Base-by-base conservation (phyloP, 345 rosid species). In the Theobroma cacao region DNA sequence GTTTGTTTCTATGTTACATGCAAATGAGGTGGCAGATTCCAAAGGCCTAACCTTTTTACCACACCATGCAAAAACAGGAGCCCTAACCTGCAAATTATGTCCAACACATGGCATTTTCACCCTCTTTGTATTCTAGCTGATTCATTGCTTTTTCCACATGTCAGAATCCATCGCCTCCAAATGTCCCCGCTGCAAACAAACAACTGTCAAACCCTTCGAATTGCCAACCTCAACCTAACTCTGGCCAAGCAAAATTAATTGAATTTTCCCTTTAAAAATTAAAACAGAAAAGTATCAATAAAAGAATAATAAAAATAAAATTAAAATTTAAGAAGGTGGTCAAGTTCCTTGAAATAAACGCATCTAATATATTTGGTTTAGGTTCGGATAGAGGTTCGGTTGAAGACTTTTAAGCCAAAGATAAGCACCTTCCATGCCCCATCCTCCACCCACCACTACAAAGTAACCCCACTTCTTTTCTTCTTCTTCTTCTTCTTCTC, bases 341-440 rank as follows among this genome's bases (percentile, higher is more conserved):
- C 63, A n/a, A 30, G 81, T 79, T 43, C 77, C 82, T 74, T 79
- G 47, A 74, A 11, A 56, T 4, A 55, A 55, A 79, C 82, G 82
- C 82, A 79, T 64, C 43, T 69, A 31, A 30, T 30, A 28, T 70
- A 45, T 71, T 76, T 67, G 79, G 76, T 43, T 36, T 73, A 60
- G 86, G 82, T 77, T 86, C 47, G 88, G 86, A 67, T 13, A 3
- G 70, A 80, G 88, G 81, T 61, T 80, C 79, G 83, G 86, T 30
- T 31, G 74, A 67, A 71, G 80, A 86, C 81, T 81, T 86, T 68
- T 48, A 28, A 47, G 67, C 80, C 82, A 61, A 81, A 82, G 89
- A 86, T 78, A 79, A 79, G 78, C 79, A 75, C 74, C 71, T 64
- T 55, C 24, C 68, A 30, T 40, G 20, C 74, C 67, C 56, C 85